These are phyloP conservation scores for Voacanga thouarsii DNA, from an alignment of 257 asterid genomes.

Conservation along the genomic window DNA sequence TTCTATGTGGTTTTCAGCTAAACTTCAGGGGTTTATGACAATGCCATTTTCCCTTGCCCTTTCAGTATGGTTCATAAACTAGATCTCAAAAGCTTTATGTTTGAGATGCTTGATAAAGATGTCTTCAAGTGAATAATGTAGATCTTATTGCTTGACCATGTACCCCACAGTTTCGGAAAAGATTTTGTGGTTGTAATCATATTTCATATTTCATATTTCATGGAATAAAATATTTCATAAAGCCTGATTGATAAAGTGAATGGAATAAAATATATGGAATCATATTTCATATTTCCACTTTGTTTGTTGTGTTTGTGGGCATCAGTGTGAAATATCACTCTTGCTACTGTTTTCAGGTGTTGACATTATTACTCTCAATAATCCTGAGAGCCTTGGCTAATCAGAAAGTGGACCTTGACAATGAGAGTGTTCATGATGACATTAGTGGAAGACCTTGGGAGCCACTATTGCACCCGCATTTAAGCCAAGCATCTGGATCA, in stretches of 20 bases:
- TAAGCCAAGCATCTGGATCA: constrained; percentile 45
- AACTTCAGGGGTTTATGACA: not conserved
- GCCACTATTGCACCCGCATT: constrained; percentile 48
- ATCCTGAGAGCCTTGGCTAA: constrained; percentile 61
- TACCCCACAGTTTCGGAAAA: not conserved
- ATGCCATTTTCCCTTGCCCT: not conserved
- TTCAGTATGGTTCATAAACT: not conserved
- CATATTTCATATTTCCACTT: constrained; percentile 5
- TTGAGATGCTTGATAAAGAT: not conserved
- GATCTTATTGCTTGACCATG: no score
- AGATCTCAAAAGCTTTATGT: not conserved
- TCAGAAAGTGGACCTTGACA: constrained; percentile 42
- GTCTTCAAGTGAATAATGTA: not conserved
- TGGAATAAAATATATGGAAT: not conserved
- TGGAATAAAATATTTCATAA: no score
- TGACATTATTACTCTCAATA: constrained; percentile 57
- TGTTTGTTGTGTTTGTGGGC: constrained; percentile 5
- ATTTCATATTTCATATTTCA: no score
- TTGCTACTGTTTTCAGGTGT: constrained; percentile 44
- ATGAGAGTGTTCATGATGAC: constrained; percentile 54
- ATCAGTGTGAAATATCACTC: constrained; percentile 6
- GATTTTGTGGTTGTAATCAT: not conserved
- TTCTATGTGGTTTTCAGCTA: not conserved
- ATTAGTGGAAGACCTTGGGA: constrained; percentile 49
- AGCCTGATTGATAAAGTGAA: not conserved